Evolutionary conservation across 306 rosid species (phyloP).

Genomic region (Prosopis cineraria): DNA sequence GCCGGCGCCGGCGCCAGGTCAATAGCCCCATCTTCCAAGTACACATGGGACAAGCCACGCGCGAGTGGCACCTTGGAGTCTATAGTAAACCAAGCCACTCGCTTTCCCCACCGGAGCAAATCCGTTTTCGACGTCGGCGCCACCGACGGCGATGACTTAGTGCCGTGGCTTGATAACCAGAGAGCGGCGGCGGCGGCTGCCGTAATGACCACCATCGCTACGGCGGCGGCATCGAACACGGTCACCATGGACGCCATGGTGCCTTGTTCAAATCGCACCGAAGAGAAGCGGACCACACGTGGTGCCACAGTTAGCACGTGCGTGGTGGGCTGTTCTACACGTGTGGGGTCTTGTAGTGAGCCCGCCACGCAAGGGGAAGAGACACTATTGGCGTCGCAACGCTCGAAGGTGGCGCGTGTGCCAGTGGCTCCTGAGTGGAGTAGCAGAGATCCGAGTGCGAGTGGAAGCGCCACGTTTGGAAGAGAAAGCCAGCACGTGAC

Average conservation of each 20-base stretch:
- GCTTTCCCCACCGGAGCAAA: conserved; percentile 35
- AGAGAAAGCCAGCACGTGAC: conserved; percentile 47
- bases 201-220: not conserved
- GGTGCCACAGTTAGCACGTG: conserved; percentile 22
- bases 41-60: conserved; percentile 86
- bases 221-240: conserved; percentile 31
- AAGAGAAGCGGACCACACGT: conserved; percentile 28
- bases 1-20: too few species aligned
- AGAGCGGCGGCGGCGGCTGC: not conserved
- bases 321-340: conserved; percentile 48
- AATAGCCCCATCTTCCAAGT: not conserved
- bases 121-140: not conserved
- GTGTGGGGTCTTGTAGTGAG: conserved; percentile 54
- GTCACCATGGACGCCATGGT: conserved; percentile 71
- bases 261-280: conserved; percentile 52
- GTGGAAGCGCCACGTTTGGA: conserved; percentile 11
- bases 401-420: conserved; percentile 36
- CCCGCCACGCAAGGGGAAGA: conserved; percentile 28
- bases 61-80: conserved; percentile 84
- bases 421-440: conserved; percentile 38
- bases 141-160: conserved; percentile 22
- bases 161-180: conserved; percentile 59
- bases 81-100: conserved; percentile 80
- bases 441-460: conserved; percentile 41
- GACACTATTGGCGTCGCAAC: not conserved